Base-by-base conservation (phyloP, 1,284 basidiomycete species). In the Leccinum cinnamomeum region DNA sequence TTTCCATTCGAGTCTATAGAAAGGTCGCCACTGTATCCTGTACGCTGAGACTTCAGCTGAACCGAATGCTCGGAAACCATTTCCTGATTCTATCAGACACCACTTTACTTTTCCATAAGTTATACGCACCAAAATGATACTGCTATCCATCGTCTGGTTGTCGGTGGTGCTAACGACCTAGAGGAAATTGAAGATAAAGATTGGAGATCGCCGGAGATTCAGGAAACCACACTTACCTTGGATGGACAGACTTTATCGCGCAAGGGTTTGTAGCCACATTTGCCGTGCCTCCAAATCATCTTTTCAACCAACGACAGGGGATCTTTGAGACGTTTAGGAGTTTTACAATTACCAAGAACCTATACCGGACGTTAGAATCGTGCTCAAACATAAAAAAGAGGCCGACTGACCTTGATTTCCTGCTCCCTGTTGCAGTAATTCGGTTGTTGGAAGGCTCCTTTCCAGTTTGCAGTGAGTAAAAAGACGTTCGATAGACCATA, bases 241-340 rank as follows among this genome's bases (percentile, higher is more conserved):
- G 90, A 90, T 4, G 90, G 90, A 71, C 93, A 95, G 23, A 82
- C 75, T 39, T 79, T 76, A 64, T 90, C 82, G 18, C 88, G 77
- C n/a, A 94, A 68, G 18, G 84, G 79, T 61, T 83, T 83, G 69
- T 94, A 94, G 25, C 83, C 83, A 67, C 90, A 91, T 68, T 86
- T 88, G 1, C 80, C 76, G 70, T 95, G 92, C 46, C 85, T 81
- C 78, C 83, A 82, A 14, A 92, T 76, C 71, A 94, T 73, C 64
- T 84, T 84, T 62, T 88, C 84, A 5, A 93, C 70, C 2, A 88
- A 67, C 2, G 75, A 73, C 1, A 94, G 70, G 5, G 81, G 75
- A 0, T 78, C 73, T 67, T 83, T 88, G 56, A 96, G 69, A 50
- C 92, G 78, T 70, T 86, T 86, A 0, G 94, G 94, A 5, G 92